Conservation (phyloP, 805 yeast species). For the Nakazawaea wyomingensis region DNA sequence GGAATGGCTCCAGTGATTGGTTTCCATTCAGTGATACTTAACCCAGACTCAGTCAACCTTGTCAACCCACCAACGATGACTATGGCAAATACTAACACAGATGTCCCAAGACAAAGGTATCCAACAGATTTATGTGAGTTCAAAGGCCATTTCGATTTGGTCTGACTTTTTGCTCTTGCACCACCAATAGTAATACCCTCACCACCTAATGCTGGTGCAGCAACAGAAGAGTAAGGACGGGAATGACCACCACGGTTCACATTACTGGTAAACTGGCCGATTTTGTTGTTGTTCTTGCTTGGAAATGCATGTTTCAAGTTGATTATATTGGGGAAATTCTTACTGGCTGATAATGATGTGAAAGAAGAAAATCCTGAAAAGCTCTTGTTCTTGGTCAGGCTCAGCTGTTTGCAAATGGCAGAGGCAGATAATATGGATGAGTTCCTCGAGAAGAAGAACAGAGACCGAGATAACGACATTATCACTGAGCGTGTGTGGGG, state of each 20-base stretch:
- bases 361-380: not conserved
- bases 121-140: slow-evolving; percentile 63
- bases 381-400: slow-evolving; percentile 1
- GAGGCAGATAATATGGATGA: slow-evolving; percentile 28
- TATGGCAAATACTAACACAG: slow-evolving; percentile 88
- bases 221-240: slow-evolving; percentile 6
- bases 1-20: slow-evolving; percentile 96
- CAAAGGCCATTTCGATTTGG: slow-evolving; percentile 28
- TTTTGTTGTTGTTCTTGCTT: not conserved
- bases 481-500: slow-evolving; percentile 9
- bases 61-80: slow-evolving; percentile 97
- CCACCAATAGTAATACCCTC: too few species aligned
- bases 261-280: slow-evolving; percentile 7
- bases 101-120: slow-evolving; percentile 82
- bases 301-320: not conserved
- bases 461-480: slow-evolving; percentile 41
- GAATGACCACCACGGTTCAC: too few species aligned
- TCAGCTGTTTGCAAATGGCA: not conserved
- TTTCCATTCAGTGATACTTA: slow-evolving; percentile 96
- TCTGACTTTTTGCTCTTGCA: slow-evolving; percentile 9
- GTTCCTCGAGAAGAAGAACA: slow-evolving; percentile 57
- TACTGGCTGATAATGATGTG: slow-evolving; percentile 1
- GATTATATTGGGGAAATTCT: slow-evolving; percentile 10
- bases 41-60: slow-evolving; percentile 90
- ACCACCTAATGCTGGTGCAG: too few species aligned